Base-by-base conservation (phyloP, 306 rosid species). In the Albizia julibrissin region DNA sequence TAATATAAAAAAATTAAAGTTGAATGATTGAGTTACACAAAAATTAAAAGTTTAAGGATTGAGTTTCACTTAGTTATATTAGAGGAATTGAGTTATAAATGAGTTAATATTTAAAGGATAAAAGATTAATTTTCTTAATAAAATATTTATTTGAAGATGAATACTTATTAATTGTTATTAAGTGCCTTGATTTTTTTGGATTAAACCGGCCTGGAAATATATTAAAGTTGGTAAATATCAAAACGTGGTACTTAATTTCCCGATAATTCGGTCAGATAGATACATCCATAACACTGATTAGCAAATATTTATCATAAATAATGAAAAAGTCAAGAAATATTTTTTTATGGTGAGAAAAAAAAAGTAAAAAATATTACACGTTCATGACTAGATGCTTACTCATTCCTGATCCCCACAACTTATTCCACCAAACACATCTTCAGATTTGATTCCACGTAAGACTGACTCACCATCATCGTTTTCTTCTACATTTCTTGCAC, bases 341-440 rank as follows among this genome's bases (percentile, higher is more conserved):
- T 5, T 11, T 29, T 10, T 15, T 65, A 2, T 14, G 7, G 0
- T 16, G 5, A 14, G 42, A 19, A 12, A 12, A 40, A 26, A 40
- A 40, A n/a, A 11, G 24, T 72, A 0, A 46, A 7, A 44, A 49
- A 9, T n/a, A 15, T 47, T 29, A 72, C 4, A 15, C 43, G 77
- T 18, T 18, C 21, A 29, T 73, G 77, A 73, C 43, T 49, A 16
- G 77, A 47, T 73, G 62, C 77, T 22, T 16, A 34, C 62, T 73
- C 64, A 31, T 3, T 27, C 9, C 40, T 37, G 8, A 37, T 37
- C 40, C 4, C 40, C 42, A 27, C 77, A 15, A 3, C 34, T 47
- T 46, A 15, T 37, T 18, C 77, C 10, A 42, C 31, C 76, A 26
- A 72, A 46, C 26, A 8, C 39, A 7, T 8, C 8, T 26, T 40